phyloP scores from a whole-genome alignment of 2,329 filamentous ascomycete genomes.

The Scedosporium dehoogii region DNA sequence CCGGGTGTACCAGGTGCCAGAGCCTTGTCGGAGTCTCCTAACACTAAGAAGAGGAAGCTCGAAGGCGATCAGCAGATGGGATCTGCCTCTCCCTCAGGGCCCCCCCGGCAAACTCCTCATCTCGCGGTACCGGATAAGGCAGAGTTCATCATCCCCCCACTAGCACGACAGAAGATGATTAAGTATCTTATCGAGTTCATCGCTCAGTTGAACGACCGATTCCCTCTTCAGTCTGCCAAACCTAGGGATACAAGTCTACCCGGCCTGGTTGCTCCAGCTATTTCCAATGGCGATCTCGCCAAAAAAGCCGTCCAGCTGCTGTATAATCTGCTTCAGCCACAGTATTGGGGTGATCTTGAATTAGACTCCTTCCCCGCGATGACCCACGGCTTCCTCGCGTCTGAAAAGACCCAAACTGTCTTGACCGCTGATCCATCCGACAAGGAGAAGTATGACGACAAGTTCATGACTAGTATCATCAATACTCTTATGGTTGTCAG shows the following conservation, averaged over 20 bases:
- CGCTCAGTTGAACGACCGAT: constrained; percentile 78
- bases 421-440: constrained; percentile 50
- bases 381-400: constrained; percentile 73
- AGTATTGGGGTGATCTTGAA: constrained; percentile 86
- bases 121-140: constrained; percentile 33
- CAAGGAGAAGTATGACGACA: constrained; percentile 69
- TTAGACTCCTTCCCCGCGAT: constrained; percentile 75
- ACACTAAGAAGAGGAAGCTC: constrained; percentile 64
- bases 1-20: not conserved
- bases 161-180: constrained; percentile 68
- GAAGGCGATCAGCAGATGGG: constrained; percentile 39
- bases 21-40: constrained; percentile 58
- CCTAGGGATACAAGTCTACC: constrained; percentile 40
- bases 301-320: constrained; percentile 76
- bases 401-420: constrained; percentile 61
- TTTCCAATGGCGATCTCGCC: constrained; percentile 65
- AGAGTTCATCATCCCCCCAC: constrained; percentile 59
- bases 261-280: constrained; percentile 21
- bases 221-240: constrained; percentile 62
- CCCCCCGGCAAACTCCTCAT: constrained; percentile 12
- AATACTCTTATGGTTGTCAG: constrained; percentile 90
- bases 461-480: constrained; percentile 78
- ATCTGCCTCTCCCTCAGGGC: constrained; percentile 2
- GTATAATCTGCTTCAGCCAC: constrained; percentile 72
- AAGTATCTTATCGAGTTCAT: constrained; percentile 97